phyloP scores from a whole-genome alignment of 23 red algal genomes.

The Cyanidiococcus yangmingshanensis region DNA sequence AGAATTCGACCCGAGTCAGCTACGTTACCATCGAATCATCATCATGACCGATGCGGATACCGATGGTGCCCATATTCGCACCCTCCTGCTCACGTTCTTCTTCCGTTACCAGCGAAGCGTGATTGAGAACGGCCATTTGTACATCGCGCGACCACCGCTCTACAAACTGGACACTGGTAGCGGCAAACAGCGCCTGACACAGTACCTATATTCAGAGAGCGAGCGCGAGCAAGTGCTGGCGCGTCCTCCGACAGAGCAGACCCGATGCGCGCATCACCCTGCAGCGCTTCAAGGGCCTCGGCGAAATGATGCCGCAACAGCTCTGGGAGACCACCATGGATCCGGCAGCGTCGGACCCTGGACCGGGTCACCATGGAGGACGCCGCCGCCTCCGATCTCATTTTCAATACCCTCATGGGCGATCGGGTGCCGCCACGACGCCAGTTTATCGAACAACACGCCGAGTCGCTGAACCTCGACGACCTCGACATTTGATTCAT shows the following conservation, averaged over 20 bases:
- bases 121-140: conserved; percentile 79
- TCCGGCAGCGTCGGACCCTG: conserved; percentile 45
- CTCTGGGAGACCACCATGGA: conserved; percentile 98
- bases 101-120: conserved; percentile 85
- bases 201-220: conserved; percentile 56
- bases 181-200: conserved; percentile 24
- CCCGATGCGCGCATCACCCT: conserved; percentile 48
- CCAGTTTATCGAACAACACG: conserved; percentile 90
- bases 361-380: conserved; percentile 81
- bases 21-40: conserved; percentile 89
- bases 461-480: conserved; percentile 45
- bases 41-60: conserved; percentile 99
- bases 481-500: conserved; percentile 97
- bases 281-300: conserved; percentile 94
- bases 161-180: conserved; percentile 64
- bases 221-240: conserved; percentile 35
- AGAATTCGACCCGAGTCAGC: conserved; percentile 47
- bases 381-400: conserved; percentile 62
- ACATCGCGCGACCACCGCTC: conserved; percentile 88
- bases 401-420: conserved; percentile 93
- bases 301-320: conserved; percentile 89
- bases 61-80: conserved; percentile 97
- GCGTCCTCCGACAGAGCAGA: conserved; percentile 21
- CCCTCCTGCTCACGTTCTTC: conserved; percentile 94
- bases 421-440: conserved; percentile 70